Base-by-base conservation (phyloP, 2,329 filamentous ascomycete species). In the Aspergillus calidoustus region DNA sequence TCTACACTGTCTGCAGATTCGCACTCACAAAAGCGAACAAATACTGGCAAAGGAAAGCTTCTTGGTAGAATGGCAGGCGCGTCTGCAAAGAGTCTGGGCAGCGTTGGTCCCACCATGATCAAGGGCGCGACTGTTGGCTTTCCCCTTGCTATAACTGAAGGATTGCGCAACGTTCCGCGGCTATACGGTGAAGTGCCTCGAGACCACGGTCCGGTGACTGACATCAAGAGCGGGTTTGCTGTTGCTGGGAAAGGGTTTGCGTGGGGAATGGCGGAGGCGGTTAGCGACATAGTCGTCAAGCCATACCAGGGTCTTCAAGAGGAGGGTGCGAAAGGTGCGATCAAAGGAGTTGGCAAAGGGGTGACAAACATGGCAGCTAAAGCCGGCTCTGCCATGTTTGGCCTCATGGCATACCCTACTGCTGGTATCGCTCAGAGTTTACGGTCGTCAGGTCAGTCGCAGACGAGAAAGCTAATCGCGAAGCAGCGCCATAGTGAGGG, bases 201-300 rank as follows among this genome's bases (percentile, higher is more conserved):
- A 11, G 54, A 50, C 19, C 48, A 50, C n/a, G 54, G 54, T 9
- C 54, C 47, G 3, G 54, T 50, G 2, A 50, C 22, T 5, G 46
- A 51, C 19, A n/a, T 44, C n/a, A 55, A 55, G 38, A 46, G 38
- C 7, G 52, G 52, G 7, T 46, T 55, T 50, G 31, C 46, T 51
- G 31, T 57, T n/a, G 54, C 46, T 28, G 46, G 44, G 19, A 50
- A 57, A 28, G 46, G 19, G 9, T 57, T 43, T 28, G 28, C 19
- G 8, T 57, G 19, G 17, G 54, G 54, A 6, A 38, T 49, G 28
- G 44, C 44, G 2, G 44, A 41, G 13, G 46, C 25, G 5, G 30
- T 50, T 57, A 49, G 28, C n/a, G 54, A 48, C 9, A 34, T 57
- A 0, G 46, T 50, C 6, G 46, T 31, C 28, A 19, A 30, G 22